Conservation (phyloP, 2,329 filamentous ascomycete genomes). For the Rosellinia necatrix region DNA sequence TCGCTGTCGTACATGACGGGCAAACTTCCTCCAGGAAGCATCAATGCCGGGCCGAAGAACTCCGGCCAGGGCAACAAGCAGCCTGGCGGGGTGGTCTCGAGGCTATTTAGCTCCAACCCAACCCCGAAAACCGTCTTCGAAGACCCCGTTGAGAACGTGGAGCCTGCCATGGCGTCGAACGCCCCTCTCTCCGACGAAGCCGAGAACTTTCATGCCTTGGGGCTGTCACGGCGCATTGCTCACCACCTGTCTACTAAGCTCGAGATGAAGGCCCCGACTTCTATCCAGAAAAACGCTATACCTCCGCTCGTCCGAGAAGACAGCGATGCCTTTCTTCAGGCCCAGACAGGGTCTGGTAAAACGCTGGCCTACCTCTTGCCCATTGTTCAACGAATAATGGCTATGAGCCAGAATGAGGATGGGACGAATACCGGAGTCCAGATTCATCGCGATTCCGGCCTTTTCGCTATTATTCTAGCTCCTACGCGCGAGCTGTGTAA, state of each 20-base stretch:
- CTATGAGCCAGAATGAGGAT: constrained; percentile 65
- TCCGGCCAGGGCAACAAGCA: constrained; percentile 32
- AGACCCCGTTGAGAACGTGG: constrained; percentile 52
- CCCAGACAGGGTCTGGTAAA: constrained; percentile 96
- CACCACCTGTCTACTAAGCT: constrained; percentile 85
- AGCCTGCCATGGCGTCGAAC: constrained; percentile 78
- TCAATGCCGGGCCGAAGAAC: constrained; percentile 34
- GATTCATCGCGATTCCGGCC: constrained; percentile 81
- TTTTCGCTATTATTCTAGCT: constrained; percentile 93
- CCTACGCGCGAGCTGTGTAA: constrained; percentile 93
- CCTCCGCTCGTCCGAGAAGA: constrained; percentile 79
- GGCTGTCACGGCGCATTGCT: constrained; percentile 79
- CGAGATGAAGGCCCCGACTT: constrained; percentile 86
- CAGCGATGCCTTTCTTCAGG: constrained; percentile 92
- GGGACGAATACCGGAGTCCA: constrained; percentile 50
- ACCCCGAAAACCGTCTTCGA: constrained; percentile 66
- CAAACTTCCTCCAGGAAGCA: constrained; percentile 44
- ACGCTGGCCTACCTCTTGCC: constrained; percentile 94
- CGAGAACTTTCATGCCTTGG: constrained; percentile 84
- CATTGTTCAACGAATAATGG: constrained; percentile 85
- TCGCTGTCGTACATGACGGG: constrained; percentile 43
- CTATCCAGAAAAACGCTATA: constrained; percentile 90
- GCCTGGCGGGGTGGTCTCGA: constrained; percentile 70
- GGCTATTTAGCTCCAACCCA: constrained; percentile 91
- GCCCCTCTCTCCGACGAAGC: constrained; percentile 84